These are phyloP conservation scores for Exophiala lecanii-corni DNA, from an alignment of 2,329 filamentous ascomycete genomes.

Conservation along the genomic window DNA sequence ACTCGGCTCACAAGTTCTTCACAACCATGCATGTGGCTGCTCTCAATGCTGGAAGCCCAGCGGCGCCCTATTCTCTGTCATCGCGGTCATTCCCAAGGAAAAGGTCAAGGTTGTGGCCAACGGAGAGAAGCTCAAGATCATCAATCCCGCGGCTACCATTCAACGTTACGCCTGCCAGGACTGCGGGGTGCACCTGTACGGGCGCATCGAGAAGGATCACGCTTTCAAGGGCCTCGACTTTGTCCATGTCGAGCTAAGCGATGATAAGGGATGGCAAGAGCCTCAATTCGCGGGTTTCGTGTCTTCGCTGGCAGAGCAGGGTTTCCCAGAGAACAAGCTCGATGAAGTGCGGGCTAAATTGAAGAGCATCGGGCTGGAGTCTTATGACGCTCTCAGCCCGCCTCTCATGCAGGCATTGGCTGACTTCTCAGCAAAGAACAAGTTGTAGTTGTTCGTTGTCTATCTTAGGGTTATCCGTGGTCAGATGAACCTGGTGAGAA, in stretches of 20 bases:
- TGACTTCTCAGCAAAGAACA: conserved; percentile 50
- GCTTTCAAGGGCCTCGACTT: conserved; percentile 67
- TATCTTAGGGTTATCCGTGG: too few species aligned
- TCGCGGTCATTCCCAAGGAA: conserved; percentile 56
- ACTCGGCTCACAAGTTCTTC: conserved; percentile 54
- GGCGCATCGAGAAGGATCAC: conserved; percentile 61
- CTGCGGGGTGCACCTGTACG: conserved; percentile 61
- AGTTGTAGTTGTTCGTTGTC: neutral
- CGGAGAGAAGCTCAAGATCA: conserved; percentile 51
- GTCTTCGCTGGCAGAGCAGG: conserved; percentile 64
- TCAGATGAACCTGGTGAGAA: too few species aligned
- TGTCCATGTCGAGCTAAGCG: conserved; percentile 59
- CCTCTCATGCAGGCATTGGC: conserved; percentile 60
- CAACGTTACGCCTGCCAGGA: conserved; percentile 56
- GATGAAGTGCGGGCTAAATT: conserved; percentile 53
- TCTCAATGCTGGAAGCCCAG: conserved; percentile 68
- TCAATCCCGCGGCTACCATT: conserved; percentile 56
- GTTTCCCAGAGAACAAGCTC: conserved; percentile 53
- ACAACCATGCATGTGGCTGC: conserved; percentile 69
- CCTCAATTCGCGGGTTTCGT: conserved; percentile 67
- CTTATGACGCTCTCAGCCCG: conserved; percentile 60
- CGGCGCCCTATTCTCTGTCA: conserved; percentile 60
- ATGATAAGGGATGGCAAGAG: conserved; percentile 63
- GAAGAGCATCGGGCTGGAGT: conserved; percentile 52
- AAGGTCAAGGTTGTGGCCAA: conserved; percentile 56